Evolutionary conservation across 2,329 filamentous ascomycete species (phyloP), one percentile per base, ranked within the genome.

Genomic region (Aspergillus ustus): DNA sequence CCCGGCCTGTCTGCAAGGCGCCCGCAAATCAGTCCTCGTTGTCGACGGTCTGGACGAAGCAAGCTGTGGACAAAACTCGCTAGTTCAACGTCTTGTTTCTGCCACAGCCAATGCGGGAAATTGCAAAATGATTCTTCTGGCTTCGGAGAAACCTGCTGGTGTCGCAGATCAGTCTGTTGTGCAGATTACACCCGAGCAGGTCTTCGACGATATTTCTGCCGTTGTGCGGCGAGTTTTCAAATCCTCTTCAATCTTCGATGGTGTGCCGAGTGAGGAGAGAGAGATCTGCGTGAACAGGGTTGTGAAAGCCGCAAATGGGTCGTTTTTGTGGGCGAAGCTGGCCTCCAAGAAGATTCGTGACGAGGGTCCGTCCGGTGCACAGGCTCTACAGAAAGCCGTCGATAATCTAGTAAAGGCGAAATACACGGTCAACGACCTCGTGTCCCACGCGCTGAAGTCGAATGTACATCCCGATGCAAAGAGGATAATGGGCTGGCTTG

Each of bases 321-420:
- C 76, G 4, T 78, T 79, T 60, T 66, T 78, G 0, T 79, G 76
- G 75, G 77, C 75, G 4, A 79, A 76, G 63, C 68, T 78, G 7
- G 72, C 70, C 9, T 60, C 73, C 0, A 75, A 74, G 63, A 65
- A 65, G 25, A 60, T 73, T n/a, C 67, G 71, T 8, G 64, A 66
- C 15, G 75, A 77, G 59, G 58, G 60, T 19, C 63, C 59, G 1
- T 52, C 66, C 15, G 60, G 60, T 8, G 40, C 52, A 0, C 69
- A 77, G n/a, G 64, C 54, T 8, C 56, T 77, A 5, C 45, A 53
- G 19, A 74, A 73, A 61, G 66, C 69, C 0, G 65, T 77, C 0
- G 72, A 74, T 7, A 61, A 52, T 2, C 28, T 78, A 0, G 51
- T 68, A 6, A 70, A 64, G 28, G 61, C 66, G 3, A 72, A 73